A percentile compares a stretch with the other conserved stretches of the same genome.
Conservation (phyloP, 352 stramenopile species). For the Phytophthora chlamydospora region DNA sequence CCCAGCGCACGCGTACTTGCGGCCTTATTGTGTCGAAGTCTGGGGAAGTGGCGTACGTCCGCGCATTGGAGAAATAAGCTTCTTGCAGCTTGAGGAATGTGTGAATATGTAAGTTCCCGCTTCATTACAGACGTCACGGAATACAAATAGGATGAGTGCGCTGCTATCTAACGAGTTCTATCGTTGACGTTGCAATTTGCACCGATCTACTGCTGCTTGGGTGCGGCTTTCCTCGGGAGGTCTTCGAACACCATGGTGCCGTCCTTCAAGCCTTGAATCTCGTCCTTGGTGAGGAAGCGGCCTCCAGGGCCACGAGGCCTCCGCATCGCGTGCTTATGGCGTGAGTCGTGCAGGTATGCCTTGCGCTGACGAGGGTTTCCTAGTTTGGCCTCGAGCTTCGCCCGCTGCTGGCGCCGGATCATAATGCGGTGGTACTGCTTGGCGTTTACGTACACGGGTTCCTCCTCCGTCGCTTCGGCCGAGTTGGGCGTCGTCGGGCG, state of each 20-base stretch:
- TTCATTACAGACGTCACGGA: conserved; percentile 31
- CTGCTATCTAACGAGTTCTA: conserved; percentile 17
- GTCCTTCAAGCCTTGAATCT: conserved; percentile 82
- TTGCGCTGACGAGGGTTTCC: conserved; percentile 81
- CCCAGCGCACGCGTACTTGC: conserved; percentile 52
- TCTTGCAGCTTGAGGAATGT: neutral
- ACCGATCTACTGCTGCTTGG: conserved; percentile 37
- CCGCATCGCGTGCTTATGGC: conserved; percentile 89
- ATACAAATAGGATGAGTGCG: conserved; percentile 41
- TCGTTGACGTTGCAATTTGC: neutral
- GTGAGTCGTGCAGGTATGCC: conserved; percentile 87
- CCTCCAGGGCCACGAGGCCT: conserved; percentile 81
- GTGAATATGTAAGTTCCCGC: conserved; percentile 23
- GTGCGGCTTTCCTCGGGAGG: conserved; percentile 52
- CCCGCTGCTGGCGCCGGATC: conserved; percentile 85
- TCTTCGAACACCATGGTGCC: conserved; percentile 79
- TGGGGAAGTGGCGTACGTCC: conserved; percentile 78
- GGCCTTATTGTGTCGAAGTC: conserved; percentile 77
- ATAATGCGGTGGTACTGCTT: conserved; percentile 93
- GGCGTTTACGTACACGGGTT: conserved; percentile 91
- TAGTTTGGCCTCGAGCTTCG: conserved; percentile 88
- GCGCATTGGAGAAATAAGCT: conserved; percentile 60
- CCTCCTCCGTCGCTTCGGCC: conserved; percentile 73
- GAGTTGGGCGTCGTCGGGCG: conserved; percentile 54
- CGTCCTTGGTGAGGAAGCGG: conserved; percentile 87